A percentile compares a stretch with the other conserved stretches of the same genome.
Evolutionary conservation across 768 basidiomycete genomes (phyloP).

Genomic region (Pleurotus sapidus): DNA sequence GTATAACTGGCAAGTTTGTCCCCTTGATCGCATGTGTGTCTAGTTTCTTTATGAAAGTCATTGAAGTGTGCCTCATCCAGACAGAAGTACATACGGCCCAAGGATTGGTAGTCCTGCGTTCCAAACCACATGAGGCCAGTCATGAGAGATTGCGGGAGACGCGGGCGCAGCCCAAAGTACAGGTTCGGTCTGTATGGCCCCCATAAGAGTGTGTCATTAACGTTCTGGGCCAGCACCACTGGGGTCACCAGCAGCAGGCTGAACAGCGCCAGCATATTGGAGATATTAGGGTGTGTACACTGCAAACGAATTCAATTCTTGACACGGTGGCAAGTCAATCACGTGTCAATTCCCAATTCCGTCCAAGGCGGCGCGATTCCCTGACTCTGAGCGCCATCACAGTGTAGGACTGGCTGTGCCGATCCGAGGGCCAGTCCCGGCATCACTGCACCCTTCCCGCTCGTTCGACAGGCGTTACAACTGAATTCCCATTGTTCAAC

Average conservation of each 20-base stretch:
- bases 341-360: background rate
- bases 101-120: conserved; percentile 76
- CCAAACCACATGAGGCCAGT: conserved; percentile 96
- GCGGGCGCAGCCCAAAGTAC: conserved; percentile 91
- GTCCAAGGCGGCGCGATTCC: too few relatives aligned
- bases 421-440: too few relatives aligned
- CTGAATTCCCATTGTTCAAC: too few relatives aligned
- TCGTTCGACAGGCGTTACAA: too few relatives aligned
- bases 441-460: too few relatives aligned
- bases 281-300: conserved; percentile 25
- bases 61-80: background rate
- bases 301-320: background rate
- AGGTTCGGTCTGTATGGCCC: conserved; percentile 88
- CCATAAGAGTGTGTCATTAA: conserved; percentile 68
- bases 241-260: conserved; percentile 43
- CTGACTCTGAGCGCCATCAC: too few relatives aligned
- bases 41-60: conserved; percentile 24
- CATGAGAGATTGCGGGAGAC: conserved; percentile 85
- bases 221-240: conserved; percentile 30
- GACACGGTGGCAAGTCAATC: background rate
- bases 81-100: conserved; percentile 46
- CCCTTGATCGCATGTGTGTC: conserved; percentile 88
- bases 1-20: conserved; percentile 81
- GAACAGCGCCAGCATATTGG: conserved; percentile 34
- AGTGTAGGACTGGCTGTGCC: too few relatives aligned